Evolutionary conservation across 352 stramenopile species (phyloP).

Genomic region (Phytophthora pini): DNA sequence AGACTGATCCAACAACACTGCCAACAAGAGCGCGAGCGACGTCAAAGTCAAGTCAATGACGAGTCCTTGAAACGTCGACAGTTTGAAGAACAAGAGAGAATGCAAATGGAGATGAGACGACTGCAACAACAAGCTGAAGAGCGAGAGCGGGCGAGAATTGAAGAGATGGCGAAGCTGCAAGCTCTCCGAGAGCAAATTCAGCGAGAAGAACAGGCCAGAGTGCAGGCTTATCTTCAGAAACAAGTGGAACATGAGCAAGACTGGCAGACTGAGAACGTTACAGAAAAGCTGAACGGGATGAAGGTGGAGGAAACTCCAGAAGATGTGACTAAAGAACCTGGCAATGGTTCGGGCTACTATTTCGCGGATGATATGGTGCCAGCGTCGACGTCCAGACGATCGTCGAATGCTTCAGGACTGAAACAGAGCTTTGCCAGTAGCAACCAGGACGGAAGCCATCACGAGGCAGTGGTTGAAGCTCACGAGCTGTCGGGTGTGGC

Average conservation of each 20-base stretch:
- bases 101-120: constrained; percentile 12
- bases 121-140: constrained; percentile 15
- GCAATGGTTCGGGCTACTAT: constrained; percentile 3
- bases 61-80: constrained; percentile 19
- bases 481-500: constrained; percentile 10
- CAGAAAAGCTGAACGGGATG: constrained; percentile 7
- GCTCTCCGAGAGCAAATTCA: constrained; percentile 20
- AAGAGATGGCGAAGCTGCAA: constrained; percentile 19
- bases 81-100: constrained; percentile 33
- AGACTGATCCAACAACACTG: constrained; percentile 28
- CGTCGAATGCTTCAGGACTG: constrained; percentile 7
- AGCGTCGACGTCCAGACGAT: constrained; percentile 12
- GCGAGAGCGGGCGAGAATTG: constrained; percentile 13
- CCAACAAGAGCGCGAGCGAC: constrained; percentile 32
- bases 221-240: constrained; percentile 32
- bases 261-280: constrained; percentile 13
- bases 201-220: constrained; percentile 19
- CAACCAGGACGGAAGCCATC: background rate
- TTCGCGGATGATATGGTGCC: constrained; percentile 30
- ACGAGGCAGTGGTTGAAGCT: constrained; percentile 11
- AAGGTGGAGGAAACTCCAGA: constrained; percentile 17
- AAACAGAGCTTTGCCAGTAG: constrained; percentile 15
- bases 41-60: constrained; percentile 10
- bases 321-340: constrained; percentile 6
- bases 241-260: constrained; percentile 31